Percentiles rank a stretch among this genome's conserved stretches.
Conservation (phyloP, 1,284 basidiomycete species). For the Cryptococcus maquisensis region DNA sequence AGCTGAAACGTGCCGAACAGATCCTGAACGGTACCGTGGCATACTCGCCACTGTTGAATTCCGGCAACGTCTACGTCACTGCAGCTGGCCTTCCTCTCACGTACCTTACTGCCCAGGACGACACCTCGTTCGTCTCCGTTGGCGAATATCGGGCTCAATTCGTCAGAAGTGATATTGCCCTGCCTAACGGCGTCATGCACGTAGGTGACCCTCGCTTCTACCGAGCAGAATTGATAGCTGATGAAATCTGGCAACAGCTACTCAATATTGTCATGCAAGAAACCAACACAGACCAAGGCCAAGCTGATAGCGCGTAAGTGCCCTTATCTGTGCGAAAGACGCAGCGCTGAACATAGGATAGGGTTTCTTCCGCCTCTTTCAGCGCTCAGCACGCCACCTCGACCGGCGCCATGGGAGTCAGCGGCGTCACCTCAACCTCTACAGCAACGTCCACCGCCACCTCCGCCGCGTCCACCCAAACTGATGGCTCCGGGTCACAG, state of each 20-base stretch:
- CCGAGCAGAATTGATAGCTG: no score
- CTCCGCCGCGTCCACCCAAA: neutral
- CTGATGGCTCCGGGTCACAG: neutral
- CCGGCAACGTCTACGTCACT: constrained; percentile 31
- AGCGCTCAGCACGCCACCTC: neutral
- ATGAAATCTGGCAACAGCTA: no score
- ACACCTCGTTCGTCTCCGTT: constrained; percentile 34
- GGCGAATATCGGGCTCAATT: constrained; percentile 28
- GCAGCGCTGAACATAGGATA: no score
- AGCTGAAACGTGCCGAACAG: constrained; percentile 3
- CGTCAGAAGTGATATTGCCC: constrained; percentile 31
- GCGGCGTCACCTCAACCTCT: neutral
- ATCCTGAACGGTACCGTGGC: constrained; percentile 37
- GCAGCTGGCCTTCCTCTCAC: constrained; percentile 41
- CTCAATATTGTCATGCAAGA: no score
- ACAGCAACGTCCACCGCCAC: neutral
- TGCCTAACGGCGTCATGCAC: constrained; percentile 30
- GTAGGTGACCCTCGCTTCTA: constrained; percentile 5
- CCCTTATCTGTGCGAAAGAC: no score
- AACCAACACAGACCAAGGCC: neutral
- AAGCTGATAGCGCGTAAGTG: neutral
- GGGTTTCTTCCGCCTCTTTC: neutral
- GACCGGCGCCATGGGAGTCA: neutral
- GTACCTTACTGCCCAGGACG: constrained; percentile 30
- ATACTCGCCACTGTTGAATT: constrained; percentile 33